Base-by-base conservation (phyloP, 2,329 filamentous ascomycete genomes). In the Monilinia fructicola region DNA sequence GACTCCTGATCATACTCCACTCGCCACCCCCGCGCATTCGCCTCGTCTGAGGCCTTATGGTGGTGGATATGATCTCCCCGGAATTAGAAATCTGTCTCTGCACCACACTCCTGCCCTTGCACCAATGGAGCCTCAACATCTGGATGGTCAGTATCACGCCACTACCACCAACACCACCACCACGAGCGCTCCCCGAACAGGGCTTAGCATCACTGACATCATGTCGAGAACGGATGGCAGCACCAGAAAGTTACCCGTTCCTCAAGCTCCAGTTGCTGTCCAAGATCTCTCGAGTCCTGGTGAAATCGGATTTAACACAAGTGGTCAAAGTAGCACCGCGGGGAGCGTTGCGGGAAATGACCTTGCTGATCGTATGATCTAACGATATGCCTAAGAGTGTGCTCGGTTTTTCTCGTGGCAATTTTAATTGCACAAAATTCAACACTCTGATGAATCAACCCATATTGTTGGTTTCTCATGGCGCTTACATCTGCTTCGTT, bases 1-100 rank as follows among this genome's bases (percentile, higher is more conserved):
- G 5, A 99, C 94, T 1, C 95, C 94, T 14, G 94, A 98, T 76
- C 93, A 97, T 81, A 98, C 95, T n/a, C 94, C 94, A n/a, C 87
- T 98, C 66, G 94, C 93, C 38, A 99, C 94, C 6, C 94, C 94
- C 5, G 94, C 93, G 54, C 95, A 98, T 79, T 97, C 93, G 23
- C 95, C 95, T 62, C 91, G 95, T 54, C 84, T 99, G 72, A 86
- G 93, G 68, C 84, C 98, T 72, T 82, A 84, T 66, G 82, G 84
- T 69, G 84, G 82, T 71, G 88, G 90, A 71, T 84, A 94, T 73
- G 93, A 97, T 78, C 83, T 98, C 65, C 94, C 95, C 42, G 92
- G 91, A 54, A 87, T 99, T 73, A 89, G 95, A 69, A 86, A 90
- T 73, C 78, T 91, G 64, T 87, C 86, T 42, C 80, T 91, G 23